A percentile compares a stretch with the other conserved stretches of the same genome.
Conservation (phyloP, 345 rosid species). For the Brassica incana region DNA sequence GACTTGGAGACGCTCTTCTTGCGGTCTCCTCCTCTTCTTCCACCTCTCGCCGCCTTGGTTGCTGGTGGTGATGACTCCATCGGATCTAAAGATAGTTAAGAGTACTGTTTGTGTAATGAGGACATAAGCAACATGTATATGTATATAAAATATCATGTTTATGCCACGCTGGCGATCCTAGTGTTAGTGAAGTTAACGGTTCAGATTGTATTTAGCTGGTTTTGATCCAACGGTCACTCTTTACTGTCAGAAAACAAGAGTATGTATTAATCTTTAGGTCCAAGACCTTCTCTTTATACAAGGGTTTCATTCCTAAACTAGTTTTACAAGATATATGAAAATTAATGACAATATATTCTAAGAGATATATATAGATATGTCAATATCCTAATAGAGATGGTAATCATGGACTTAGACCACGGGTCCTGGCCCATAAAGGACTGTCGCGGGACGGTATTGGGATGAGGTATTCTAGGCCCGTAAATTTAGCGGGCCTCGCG, state of each 20-base stretch:
- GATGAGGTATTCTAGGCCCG: no score
- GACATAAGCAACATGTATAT: neutral
- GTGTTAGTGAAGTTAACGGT: neutral
- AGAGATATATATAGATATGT: no score
- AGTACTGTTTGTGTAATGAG: neutral
- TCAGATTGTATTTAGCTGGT: constrained; percentile 20
- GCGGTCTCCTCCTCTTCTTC: constrained; percentile 60
- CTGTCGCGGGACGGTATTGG: no score
- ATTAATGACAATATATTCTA: no score
- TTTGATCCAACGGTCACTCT: constrained; percentile 26
- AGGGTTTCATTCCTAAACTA: no score
- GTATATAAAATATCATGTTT: neutral
- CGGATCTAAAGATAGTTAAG: neutral
- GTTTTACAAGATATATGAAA: no score
- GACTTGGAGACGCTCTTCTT: constrained; percentile 68
- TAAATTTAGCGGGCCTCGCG: no score
- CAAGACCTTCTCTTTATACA: no score
- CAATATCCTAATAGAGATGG: neutral
- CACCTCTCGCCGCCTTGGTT: constrained; percentile 46
- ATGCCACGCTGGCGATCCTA: constrained; percentile 36
- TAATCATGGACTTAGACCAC: no score
- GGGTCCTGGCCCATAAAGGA: no score
- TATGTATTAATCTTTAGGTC: no score
- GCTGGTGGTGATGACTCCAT: constrained; percentile 52
- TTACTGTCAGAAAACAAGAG: neutral